A percentile compares a stretch with the other conserved stretches of the same genome.
These are phyloP conservation scores for Lepiota venenata DNA, from an alignment of 768 basidiomycete species.

Conservation along the genomic window DNA sequence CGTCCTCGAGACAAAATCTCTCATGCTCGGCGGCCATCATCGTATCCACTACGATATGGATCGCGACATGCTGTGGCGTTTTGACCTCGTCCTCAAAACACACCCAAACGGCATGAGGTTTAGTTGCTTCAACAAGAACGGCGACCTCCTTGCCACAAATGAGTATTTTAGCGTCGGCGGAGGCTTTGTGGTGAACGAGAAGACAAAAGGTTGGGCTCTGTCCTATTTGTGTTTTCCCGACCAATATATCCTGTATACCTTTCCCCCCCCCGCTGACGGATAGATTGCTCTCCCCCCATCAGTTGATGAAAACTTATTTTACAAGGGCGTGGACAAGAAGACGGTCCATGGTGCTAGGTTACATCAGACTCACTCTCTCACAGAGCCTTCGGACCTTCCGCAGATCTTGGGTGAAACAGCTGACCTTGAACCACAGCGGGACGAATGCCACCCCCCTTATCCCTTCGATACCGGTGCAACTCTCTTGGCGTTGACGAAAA, in stretches of 20 bases:
- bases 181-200: conserved; percentile 93
- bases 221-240: conserved; percentile 6
- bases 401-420: conserved; percentile 4
- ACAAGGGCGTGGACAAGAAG: conserved; percentile 85
- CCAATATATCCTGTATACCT: no score
- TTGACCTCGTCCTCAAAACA: conserved; percentile 84
- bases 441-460: conserved; percentile 67
- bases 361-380: conserved; percentile 53
- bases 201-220: conserved; percentile 70
- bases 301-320: conserved; percentile 94
- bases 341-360: conserved; percentile 78
- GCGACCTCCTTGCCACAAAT: conserved; percentile 88
- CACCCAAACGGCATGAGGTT: conserved; percentile 96
- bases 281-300: neutral
- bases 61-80: conserved; percentile 90
- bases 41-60: conserved; percentile 86
- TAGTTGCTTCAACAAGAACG: conserved; percentile 75
- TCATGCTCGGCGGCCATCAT: conserved; percentile 71
- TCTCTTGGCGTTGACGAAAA: conserved; percentile 70
- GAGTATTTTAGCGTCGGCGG: conserved; percentile 95
- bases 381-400: conserved; percentile 29
- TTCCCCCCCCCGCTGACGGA: no score
- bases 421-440: neutral
- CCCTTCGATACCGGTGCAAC: conserved; percentile 78
- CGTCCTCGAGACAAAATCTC: conserved; percentile 61